A percentile compares a stretch with the other conserved stretches of the same genome.
Evolutionary conservation across 2,329 filamentous ascomycete genomes (phyloP).

Genomic region (Gremmenia infestans): DNA sequence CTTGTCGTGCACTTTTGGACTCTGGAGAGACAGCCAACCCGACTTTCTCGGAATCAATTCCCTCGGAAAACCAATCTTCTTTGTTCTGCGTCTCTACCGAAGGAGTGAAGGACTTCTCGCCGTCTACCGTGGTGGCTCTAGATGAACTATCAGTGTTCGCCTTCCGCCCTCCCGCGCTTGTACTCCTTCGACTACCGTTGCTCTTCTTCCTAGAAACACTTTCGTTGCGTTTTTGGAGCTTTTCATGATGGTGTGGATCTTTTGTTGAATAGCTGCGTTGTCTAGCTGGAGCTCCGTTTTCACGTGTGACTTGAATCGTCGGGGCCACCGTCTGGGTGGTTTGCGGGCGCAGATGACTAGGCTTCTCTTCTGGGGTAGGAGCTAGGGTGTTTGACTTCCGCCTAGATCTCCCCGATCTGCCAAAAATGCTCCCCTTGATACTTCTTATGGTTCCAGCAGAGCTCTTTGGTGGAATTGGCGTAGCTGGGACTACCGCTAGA

Average conservation of each 20-base stretch:
- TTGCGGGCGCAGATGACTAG: constrained; percentile 30
- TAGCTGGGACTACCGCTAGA: constrained; percentile 30
- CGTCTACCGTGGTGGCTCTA: constrained; percentile 42
- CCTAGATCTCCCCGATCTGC: constrained; percentile 44
- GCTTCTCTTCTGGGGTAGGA: constrained; percentile 28
- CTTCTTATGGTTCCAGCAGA: constrained; percentile 67
- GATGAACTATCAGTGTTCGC: constrained; percentile 34
- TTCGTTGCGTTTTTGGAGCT: constrained; percentile 33
- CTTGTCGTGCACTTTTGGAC: neutral
- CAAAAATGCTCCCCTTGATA: constrained; percentile 72
- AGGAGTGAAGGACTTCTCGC: constrained; percentile 48
- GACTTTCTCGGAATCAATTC: constrained; percentile 3
- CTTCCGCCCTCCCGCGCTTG: constrained; percentile 42
- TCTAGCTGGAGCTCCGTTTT: constrained; percentile 44
- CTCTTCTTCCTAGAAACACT: constrained; percentile 37
- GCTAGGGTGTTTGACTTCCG: constrained; percentile 39
- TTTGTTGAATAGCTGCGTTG: constrained; percentile 14
- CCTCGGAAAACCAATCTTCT: constrained; percentile 33
- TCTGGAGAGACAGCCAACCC: constrained; percentile 9
- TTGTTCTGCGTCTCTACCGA: constrained; percentile 36
- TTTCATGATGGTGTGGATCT: constrained; percentile 32
- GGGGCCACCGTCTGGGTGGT: constrained; percentile 43
- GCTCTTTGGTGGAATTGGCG: constrained; percentile 55
- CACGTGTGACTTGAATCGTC: constrained; percentile 71
- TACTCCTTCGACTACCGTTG: constrained; percentile 45